Conservation (phyloP, 257 asterid genomes). For the Solanum sitiens region DNA sequence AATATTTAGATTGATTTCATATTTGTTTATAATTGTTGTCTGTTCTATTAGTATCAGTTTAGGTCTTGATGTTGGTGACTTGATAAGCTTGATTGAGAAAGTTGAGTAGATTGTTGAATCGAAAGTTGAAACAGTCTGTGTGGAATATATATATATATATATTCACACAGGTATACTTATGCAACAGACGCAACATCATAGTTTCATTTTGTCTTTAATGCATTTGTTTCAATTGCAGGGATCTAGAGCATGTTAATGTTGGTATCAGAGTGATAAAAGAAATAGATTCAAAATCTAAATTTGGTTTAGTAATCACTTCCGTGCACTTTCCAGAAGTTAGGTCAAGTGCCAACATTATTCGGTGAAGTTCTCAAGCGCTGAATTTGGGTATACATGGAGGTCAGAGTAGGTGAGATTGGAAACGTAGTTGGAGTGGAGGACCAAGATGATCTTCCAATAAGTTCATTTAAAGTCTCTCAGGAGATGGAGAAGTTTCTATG, state of each 20-base stretch:
- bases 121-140: background rate
- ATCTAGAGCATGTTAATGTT: background rate
- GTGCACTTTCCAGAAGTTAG: background rate
- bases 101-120: too few species aligned
- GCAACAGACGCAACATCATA: background rate
- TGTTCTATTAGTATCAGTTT: background rate
- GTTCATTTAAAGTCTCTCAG: constrained; percentile 40
- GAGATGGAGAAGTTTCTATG: constrained; percentile 65
- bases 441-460: background rate
- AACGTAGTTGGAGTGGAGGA: background rate
- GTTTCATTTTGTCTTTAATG: background rate
- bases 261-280: background rate
- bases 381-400: background rate
- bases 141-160: background rate
- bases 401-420: background rate
- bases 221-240: background rate
- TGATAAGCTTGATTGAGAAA: too few species aligned
- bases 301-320: background rate
- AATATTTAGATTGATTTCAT: background rate
- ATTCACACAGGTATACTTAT: background rate
- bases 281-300: background rate
- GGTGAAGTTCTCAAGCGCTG: background rate
- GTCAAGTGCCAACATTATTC: background rate
- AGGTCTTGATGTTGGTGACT: too few species aligned
- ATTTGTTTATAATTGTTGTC: background rate